Percentiles rank a stretch among this genome's conserved stretches.
phyloP scores from a whole-genome alignment of 2,329 filamentous ascomycete species.

The Colletotrichum neosansevieriae region DNA sequence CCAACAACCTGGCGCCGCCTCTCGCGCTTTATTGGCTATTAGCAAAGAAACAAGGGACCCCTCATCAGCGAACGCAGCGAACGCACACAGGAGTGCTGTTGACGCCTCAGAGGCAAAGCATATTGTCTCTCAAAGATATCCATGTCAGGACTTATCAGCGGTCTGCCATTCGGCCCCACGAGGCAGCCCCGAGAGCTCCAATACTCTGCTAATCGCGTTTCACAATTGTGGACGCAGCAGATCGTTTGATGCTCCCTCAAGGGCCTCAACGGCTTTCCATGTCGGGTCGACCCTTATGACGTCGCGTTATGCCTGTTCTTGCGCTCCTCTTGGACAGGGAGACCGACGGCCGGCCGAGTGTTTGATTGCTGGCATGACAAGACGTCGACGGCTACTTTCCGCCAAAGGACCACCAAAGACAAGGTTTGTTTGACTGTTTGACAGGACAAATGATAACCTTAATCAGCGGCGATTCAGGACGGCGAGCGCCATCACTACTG shows the following conservation, averaged over 20 bases:
- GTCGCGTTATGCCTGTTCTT: constrained; percentile 9
- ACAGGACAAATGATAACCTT: constrained; percentile 34
- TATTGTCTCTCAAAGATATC: constrained; percentile 10
- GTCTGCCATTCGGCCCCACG: constrained; percentile 28
- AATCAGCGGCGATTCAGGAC: constrained; percentile 23
- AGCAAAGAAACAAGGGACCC: constrained; percentile 12
- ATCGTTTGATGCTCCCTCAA: constrained; percentile 34
- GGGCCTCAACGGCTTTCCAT: constrained; percentile 21
- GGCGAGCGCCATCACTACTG: not conserved
- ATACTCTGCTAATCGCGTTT: constrained; percentile 32
- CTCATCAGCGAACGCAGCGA: constrained; percentile 2
- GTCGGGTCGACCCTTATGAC: constrained; percentile 27
- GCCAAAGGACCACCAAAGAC: constrained; percentile 7
- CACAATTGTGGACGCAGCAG: constrained; percentile 33
- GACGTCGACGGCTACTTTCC: constrained; percentile 36
- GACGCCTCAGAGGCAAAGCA: not conserved
- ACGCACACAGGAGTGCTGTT: constrained; percentile 1
- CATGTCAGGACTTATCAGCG: constrained; percentile 26
- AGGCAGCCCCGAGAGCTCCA: constrained; percentile 17
- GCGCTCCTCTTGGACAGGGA: not conserved
- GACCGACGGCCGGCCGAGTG: constrained; percentile 13
- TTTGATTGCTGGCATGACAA: constrained; percentile 21
- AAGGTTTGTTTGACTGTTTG: constrained; percentile 21
- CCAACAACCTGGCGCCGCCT: not conserved
- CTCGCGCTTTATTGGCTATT: not conserved